A percentile compares a stretch with the other conserved stretches of the same genome.
Conservation (phyloP, 202 grass and related monocot genomes). For the Zoysia matrella region DNA sequence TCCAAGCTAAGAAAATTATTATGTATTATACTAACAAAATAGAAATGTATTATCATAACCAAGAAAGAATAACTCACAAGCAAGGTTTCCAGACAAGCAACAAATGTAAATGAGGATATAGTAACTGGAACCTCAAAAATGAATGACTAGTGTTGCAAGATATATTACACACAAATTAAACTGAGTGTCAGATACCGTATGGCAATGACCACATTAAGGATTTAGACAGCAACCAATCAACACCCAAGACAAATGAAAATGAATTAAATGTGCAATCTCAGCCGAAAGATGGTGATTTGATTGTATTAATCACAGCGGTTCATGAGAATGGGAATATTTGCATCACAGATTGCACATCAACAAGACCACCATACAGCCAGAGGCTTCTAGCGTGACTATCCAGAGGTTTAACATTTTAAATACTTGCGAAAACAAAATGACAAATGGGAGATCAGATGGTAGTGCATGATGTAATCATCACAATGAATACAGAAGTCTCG, state of each 20-base stretch:
- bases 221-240: background rate
- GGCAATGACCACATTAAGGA: background rate
- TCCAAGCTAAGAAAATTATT: too few species aligned
- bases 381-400: too few species aligned
- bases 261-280: constrained; percentile 45
- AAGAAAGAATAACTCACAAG: too few species aligned
- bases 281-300: constrained; percentile 74
- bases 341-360: constrained; percentile 54
- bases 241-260: background rate
- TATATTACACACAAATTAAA: constrained; percentile 34
- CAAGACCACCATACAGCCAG: background rate
- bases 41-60: too few species aligned
- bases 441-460: constrained; percentile 61
- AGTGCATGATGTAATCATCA: constrained; percentile 65
- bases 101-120: constrained; percentile 47
- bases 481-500: constrained; percentile 49
- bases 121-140: constrained; percentile 50
- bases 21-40: too few species aligned
- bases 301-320: constrained; percentile 56
- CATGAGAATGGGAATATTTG: constrained; percentile 49
- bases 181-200: constrained; percentile 52
- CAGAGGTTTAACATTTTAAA: too few species aligned
- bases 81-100: too few species aligned
- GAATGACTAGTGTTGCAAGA: constrained; percentile 54
- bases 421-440: background rate